phyloP scores from a whole-genome alignment of 495 filamentous ascomycete species.

The Melanomma pulvis-pyrius region DNA sequence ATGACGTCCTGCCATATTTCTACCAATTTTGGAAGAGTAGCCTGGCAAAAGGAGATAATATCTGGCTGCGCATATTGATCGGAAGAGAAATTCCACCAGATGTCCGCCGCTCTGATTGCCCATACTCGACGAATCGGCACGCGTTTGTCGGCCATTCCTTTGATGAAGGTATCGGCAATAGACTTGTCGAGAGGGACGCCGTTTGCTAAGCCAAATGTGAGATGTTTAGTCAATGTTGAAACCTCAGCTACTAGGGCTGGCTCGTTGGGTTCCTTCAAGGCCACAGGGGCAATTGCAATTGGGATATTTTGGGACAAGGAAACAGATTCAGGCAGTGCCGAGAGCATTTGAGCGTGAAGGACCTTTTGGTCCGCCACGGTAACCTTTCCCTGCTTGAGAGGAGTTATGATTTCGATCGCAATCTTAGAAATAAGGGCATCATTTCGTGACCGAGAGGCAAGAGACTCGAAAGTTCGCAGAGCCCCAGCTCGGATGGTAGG shows the following conservation, averaged over 20 bases:
- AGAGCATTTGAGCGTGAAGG: constrained; percentile 76
- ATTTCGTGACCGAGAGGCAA: constrained; percentile 61
- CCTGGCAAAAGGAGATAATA: constrained; percentile 53
- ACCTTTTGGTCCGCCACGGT: constrained; percentile 79
- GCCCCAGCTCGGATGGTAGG: constrained; percentile 73
- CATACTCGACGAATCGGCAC: constrained; percentile 76
- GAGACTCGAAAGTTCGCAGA: constrained; percentile 67
- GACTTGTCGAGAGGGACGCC: constrained; percentile 62
- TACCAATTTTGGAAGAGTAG: constrained; percentile 66
- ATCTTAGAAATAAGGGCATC: constrained; percentile 62
- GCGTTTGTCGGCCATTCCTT: constrained; percentile 84
- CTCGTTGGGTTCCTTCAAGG: constrained; percentile 85
- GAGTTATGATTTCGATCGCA: constrained; percentile 72
- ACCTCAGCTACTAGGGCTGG: constrained; percentile 74
- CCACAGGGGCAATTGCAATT: constrained; percentile 62
- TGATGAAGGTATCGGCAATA: constrained; percentile 69
- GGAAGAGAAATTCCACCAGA: constrained; percentile 61
- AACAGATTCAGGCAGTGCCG: constrained; percentile 58
- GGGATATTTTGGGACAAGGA: constrained; percentile 67
- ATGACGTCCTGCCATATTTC: constrained; percentile 74
- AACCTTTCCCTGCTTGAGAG: constrained; percentile 79
- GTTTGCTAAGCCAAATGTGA: constrained; percentile 60
- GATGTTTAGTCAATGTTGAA: constrained; percentile 64
- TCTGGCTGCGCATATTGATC: constrained; percentile 51
- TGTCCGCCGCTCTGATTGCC: constrained; percentile 72